Percentiles rank a stretch among this genome's conserved stretches.
phyloP scores from a whole-genome alignment of 148 eudicot species.

The Fagopyrum homotropicum region DNA sequence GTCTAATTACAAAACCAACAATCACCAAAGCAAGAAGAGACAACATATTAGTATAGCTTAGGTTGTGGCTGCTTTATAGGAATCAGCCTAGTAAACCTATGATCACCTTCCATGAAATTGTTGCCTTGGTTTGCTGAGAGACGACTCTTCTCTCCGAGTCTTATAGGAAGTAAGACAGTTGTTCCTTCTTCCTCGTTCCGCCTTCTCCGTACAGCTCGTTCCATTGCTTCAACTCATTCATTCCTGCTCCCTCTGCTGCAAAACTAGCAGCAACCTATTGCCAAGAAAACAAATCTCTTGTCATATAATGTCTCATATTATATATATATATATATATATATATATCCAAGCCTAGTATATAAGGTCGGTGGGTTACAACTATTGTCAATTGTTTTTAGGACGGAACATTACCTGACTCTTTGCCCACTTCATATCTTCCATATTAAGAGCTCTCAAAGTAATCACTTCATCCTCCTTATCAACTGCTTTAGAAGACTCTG shows the following conservation, averaged over 20 bases:
- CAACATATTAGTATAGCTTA: neutral
- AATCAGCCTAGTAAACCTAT: neutral
- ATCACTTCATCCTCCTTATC: conserved; percentile 51
- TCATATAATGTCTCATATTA: neutral
- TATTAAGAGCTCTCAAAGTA: conserved; percentile 63
- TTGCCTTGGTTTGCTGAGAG: neutral
- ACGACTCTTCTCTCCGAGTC: neutral
- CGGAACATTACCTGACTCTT: conserved; percentile 65
- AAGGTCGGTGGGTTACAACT: too few relatives aligned
- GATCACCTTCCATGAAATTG: neutral
- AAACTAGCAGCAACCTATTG: conserved; percentile 86
- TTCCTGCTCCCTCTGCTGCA: conserved; percentile 72
- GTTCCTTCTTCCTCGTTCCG: conserved; percentile 85
- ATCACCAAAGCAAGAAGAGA: neutral
- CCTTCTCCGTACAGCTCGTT: conserved; percentile 93
- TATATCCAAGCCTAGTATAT: too few relatives aligned
- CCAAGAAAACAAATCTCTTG: neutral
- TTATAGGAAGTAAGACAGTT: conserved; percentile 77
- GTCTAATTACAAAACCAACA: neutral
- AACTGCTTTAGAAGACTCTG: conserved; percentile 39
- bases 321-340: neutral
- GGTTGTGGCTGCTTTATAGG: neutral
- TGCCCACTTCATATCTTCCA: conserved; percentile 93
- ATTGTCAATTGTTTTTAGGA: too few relatives aligned
- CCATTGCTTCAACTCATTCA: conserved; percentile 89